A percentile compares a stretch with the other conserved stretches of the same genome.
These are phyloP conservation scores for Vavraia culicis DNA, from an alignment of 371 early-diverging fungal genomes.

Conservation along the genomic window DNA sequence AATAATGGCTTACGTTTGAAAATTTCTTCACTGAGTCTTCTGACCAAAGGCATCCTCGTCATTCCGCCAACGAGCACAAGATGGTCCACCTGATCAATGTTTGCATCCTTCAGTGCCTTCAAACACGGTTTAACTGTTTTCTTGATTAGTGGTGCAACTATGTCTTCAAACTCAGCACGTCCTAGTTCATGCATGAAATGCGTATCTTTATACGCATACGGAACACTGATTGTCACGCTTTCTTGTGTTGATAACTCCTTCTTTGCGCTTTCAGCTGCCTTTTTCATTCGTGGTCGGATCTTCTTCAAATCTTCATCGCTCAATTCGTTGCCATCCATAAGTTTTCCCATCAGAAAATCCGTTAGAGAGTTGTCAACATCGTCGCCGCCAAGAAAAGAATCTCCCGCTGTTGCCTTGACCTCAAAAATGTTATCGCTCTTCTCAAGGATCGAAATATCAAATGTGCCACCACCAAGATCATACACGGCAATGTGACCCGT, in stretches of 20 bases:
- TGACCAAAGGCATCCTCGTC: conserved; percentile 86
- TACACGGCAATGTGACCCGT: conserved; percentile 87
- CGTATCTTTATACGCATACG: conserved; percentile 45
- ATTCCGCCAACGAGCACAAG: conserved; percentile 96
- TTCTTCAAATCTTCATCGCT: conserved; percentile 58
- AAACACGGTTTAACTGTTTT: conserved; percentile 75
- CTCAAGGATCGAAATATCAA: conserved; percentile 91
- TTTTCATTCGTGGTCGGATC: conserved; percentile 59
- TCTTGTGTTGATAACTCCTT: conserved; percentile 51
- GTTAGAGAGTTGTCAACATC: conserved; percentile 66
- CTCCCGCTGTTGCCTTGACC: conserved; percentile 56
- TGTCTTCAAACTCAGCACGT: conserved; percentile 63
- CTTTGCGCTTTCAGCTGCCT: conserved; percentile 90
- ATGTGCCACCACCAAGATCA: conserved; percentile 97
- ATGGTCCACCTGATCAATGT: conserved; percentile 65
- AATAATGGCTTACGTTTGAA: conserved; percentile 73
- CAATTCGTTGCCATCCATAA: conserved; percentile 58
- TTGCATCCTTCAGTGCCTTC: conserved; percentile 81
- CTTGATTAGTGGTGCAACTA: conserved; percentile 57
- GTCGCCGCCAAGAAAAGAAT: conserved; percentile 82
- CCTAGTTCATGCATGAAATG: conserved; percentile 57
- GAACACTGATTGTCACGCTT: conserved; percentile 69
- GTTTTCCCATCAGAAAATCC: conserved; percentile 48
- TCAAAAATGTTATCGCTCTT: conserved; percentile 88
- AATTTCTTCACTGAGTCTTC: conserved; percentile 62